phyloP scores from a whole-genome alignment of 164 flowering plant species.

The Aristolochia fimbriata region DNA sequence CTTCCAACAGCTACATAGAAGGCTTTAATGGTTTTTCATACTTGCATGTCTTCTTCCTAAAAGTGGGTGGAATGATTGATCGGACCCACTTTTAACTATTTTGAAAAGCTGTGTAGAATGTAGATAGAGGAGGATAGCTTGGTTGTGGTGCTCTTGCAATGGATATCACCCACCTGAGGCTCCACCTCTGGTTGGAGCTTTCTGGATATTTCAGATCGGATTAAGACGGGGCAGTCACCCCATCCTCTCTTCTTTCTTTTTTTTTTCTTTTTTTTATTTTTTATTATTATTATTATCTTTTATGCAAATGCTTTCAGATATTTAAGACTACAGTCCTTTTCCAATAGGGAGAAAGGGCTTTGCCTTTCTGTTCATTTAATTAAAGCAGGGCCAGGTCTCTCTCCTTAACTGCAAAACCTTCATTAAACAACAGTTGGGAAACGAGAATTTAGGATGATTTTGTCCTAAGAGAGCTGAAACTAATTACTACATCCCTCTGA shows the following conservation, averaged over 20 bases:
- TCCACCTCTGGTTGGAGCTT: not conserved
- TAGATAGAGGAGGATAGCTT: not conserved
- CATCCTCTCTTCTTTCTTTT: not conserved
- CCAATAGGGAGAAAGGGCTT: too few species aligned
- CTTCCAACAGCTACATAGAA: not conserved
- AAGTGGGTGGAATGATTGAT: conserved; percentile 10
- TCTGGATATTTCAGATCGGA: not conserved
- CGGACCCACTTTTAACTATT: conserved; percentile 1
- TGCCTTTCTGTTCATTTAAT: too few species aligned
- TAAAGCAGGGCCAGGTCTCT: too few species aligned
- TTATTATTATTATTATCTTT: not conserved
- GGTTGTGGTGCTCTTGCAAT: not conserved
- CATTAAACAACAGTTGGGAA: too few species aligned
- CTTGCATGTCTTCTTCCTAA: conserved; percentile 2
- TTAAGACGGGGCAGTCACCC: not conserved
- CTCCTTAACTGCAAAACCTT: too few species aligned
- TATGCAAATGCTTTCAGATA: not conserved
- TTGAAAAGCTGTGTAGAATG: not conserved
- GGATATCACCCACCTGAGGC: conserved; percentile 6
- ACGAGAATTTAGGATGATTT: too few species aligned
- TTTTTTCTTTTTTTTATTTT: too few species aligned
- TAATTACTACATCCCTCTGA: too few species aligned
- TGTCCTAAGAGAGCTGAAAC: too few species aligned
- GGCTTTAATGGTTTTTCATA: not conserved
- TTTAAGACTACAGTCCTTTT: too few species aligned